Evolutionary conservation across 306 rosid species (phyloP).

Genomic region (Leucaena leucocephala): DNA sequence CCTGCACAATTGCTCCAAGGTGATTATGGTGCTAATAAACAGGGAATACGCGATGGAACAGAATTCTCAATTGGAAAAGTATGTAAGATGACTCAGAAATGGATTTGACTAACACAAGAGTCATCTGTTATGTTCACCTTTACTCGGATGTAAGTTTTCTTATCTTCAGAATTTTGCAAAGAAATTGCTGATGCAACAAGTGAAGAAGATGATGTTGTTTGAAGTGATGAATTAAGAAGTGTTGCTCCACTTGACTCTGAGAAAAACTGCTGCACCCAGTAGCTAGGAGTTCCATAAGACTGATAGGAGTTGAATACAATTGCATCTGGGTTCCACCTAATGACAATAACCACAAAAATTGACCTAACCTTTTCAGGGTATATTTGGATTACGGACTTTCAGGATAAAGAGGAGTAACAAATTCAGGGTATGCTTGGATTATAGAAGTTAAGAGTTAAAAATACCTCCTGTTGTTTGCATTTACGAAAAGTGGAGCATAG

Average conservation of each 20-base stretch:
- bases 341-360: constrained; percentile 50
- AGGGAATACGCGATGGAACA: background rate
- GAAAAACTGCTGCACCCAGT: constrained; percentile 82
- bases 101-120: constrained; percentile 8
- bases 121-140: constrained; percentile 54
- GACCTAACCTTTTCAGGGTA: background rate
- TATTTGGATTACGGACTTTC: background rate
- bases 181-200: constrained; percentile 71
- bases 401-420: no score
- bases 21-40: constrained; percentile 12
- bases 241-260: constrained; percentile 81
- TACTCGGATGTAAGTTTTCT: constrained; percentile 50
- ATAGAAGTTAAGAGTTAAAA: background rate
- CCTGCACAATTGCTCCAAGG: constrained; percentile 49
- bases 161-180: constrained; percentile 44
- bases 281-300: constrained; percentile 89
- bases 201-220: constrained; percentile 39
- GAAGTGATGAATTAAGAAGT: constrained; percentile 60
- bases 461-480: constrained; percentile 76
- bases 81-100: constrained; percentile 11
- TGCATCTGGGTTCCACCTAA: constrained; percentile 93
- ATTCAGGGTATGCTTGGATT: no score
- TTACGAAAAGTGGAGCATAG: constrained; percentile 97
- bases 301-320: constrained; percentile 82
- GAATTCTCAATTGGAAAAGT: constrained; percentile 17